Evolutionary conservation across 208 protist genomes (phyloP).

Genomic region (Trypanosoma platydactyli): DNA sequence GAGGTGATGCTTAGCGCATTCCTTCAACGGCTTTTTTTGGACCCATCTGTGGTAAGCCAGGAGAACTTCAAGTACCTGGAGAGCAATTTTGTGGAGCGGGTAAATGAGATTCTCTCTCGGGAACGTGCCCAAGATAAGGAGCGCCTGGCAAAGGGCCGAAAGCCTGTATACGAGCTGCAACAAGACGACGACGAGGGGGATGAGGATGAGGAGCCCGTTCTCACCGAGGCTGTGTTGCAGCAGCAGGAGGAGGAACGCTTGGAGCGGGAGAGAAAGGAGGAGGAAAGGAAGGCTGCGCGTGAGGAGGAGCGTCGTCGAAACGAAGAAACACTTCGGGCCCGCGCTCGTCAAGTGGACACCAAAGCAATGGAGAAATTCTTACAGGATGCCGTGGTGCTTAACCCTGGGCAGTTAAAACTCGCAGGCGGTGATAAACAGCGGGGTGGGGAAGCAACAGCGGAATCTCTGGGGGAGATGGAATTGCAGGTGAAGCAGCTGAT

Average conservation of each 20-base stretch:
- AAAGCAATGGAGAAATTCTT: slow-evolving; percentile 55
- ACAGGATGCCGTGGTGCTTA: slow-evolving; percentile 64
- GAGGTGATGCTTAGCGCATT: slow-evolving; percentile 55
- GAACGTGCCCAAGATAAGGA: slow-evolving; percentile 66
- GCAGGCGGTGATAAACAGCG: slow-evolving; percentile 51
- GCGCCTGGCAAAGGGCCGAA: slow-evolving; percentile 50
- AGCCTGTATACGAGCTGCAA: slow-evolving; percentile 28
- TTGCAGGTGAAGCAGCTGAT: slow-evolving; percentile 48
- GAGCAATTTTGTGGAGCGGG: slow-evolving; percentile 41
- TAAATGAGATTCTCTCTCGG: slow-evolving; percentile 58
- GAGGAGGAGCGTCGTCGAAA: slow-evolving; percentile 68
- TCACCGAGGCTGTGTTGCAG: slow-evolving; percentile 29
- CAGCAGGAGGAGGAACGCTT: slow-evolving; percentile 44
- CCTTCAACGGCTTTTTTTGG: slow-evolving; percentile 39
- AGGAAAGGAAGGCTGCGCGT: slow-evolving; percentile 49
- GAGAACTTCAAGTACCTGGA: slow-evolving; percentile 48
- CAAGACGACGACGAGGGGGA: slow-evolving; percentile 42
- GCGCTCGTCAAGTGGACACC: slow-evolving; percentile 65
- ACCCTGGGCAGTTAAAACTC: slow-evolving; percentile 33
- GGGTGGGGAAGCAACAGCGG: slow-evolving; percentile 23
- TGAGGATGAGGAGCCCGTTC: slow-evolving; percentile 35
- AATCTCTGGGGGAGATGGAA: slow-evolving; percentile 56
- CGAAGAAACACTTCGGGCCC: slow-evolving; percentile 44
- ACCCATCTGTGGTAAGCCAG: slow-evolving; percentile 35
- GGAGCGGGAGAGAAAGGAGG: slow-evolving; percentile 43